Evolutionary conservation across 768 basidiomycete genomes (phyloP).

Genomic region (Tricholoma hemisulphureum): DNA sequence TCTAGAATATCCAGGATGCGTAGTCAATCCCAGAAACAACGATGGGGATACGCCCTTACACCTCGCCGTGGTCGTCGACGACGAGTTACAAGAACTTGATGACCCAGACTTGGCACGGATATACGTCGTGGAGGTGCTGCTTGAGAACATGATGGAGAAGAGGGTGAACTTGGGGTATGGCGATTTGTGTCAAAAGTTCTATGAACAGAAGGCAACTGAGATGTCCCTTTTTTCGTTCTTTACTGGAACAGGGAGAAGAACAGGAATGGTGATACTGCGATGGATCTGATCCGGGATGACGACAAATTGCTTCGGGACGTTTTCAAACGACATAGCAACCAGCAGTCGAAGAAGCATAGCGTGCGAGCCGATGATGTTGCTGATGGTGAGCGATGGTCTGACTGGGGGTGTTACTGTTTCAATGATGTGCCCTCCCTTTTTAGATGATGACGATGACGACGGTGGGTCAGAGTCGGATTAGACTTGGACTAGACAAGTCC

Average conservation of each 20-base stretch:
- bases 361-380: conserved; percentile 64
- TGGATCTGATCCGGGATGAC: conserved; percentile 53
- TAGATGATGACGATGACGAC: conserved; percentile 25
- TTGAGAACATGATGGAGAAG: conserved; percentile 29
- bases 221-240: not conserved
- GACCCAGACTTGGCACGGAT: not conserved
- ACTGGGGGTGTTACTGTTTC: not conserved
- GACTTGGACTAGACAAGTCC: not conserved
- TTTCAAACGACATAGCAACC: conserved; percentile 55
- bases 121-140: not conserved
- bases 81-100: conserved; percentile 51
- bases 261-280: conserved; percentile 56
- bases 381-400: conserved; percentile 40
- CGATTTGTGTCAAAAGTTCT: conserved; percentile 62
- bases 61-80: conserved; percentile 62
- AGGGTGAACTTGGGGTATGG: conserved; percentile 74
- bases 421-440: not conserved
- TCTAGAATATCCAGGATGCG: conserved; percentile 71
- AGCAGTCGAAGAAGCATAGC: conserved; percentile 25
- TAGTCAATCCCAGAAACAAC: conserved; percentile 76
- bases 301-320: conserved; percentile 51
- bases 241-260: conserved; percentile 58
- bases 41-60: conserved; percentile 75
- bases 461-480: conserved; percentile 35
- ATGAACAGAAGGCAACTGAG: not conserved